These are phyloP conservation scores for Amanita inopinata DNA, from an alignment of 768 basidiomycete species.

Conservation along the genomic window DNA sequence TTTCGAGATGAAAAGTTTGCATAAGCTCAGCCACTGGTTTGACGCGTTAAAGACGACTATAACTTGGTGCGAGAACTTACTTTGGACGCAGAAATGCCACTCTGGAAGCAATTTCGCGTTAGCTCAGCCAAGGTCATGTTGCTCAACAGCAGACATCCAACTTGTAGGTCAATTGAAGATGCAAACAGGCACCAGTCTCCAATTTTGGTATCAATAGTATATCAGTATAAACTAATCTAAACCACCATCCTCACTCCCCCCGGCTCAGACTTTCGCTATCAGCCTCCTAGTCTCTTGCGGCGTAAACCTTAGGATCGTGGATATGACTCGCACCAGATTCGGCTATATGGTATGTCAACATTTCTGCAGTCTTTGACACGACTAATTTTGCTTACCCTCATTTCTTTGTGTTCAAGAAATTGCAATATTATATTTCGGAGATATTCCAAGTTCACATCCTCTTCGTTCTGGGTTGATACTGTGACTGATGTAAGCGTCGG, in stretches of 20 bases:
- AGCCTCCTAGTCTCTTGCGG: slow-evolving; percentile 89
- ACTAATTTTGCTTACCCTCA: slow-evolving; percentile 90
- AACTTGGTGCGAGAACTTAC: slow-evolving; percentile 21
- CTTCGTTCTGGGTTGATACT: slow-evolving; percentile 46
- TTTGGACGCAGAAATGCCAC: slow-evolving; percentile 54
- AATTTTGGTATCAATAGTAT: slow-evolving; percentile 1
- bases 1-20: slow-evolving; percentile 51
- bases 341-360: slow-evolving; percentile 37
- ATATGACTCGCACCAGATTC: slow-evolving; percentile 83
- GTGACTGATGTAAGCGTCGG: slow-evolving; percentile 24
- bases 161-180: no score
- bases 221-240: not conserved
- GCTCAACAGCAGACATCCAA: no score
- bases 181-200: no score
- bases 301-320: slow-evolving; percentile 89
- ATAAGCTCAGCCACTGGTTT: slow-evolving; percentile 56
- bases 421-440: slow-evolving; percentile 92
- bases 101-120: slow-evolving; percentile 67
- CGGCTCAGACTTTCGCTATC: slow-evolving; percentile 73
- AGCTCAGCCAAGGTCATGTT: slow-evolving; percentile 65
- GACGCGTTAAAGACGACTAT: slow-evolving; percentile 8
- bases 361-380: no score
- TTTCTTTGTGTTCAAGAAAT: slow-evolving; percentile 97
- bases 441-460: slow-evolving; percentile 94
- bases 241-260: no score